Evolutionary conservation across 306 rosid genomes (phyloP).

Genomic region (Prunus campanulata): DNA sequence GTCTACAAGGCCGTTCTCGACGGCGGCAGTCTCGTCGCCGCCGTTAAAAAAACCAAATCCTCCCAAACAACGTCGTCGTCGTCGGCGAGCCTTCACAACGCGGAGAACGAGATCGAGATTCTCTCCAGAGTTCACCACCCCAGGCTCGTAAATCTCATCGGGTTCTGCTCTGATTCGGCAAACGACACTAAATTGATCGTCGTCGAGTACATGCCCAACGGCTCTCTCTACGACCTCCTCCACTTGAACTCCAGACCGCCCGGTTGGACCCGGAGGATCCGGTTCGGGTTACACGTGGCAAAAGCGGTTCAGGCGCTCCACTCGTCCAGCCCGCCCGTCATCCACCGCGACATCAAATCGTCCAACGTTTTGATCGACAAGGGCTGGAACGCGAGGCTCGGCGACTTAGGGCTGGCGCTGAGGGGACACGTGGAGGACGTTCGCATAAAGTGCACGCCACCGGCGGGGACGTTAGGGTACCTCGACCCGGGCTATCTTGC

Average conservation of each 20-base stretch:
- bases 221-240: slow-evolving; percentile 69
- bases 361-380: slow-evolving; percentile 73
- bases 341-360: slow-evolving; percentile 82
- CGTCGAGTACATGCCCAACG: slow-evolving; percentile 87
- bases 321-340: slow-evolving; percentile 77
- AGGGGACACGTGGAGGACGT: slow-evolving; percentile 93
- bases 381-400: slow-evolving; percentile 60
- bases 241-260: slow-evolving; percentile 55
- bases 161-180: slow-evolving; percentile 46
- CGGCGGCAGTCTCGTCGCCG: slow-evolving; percentile 58
- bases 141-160: slow-evolving; percentile 75
- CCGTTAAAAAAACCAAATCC: slow-evolving; percentile 59
- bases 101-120: slow-evolving; percentile 90
- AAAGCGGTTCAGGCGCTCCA: slow-evolving; percentile 62
- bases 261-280: slow-evolving; percentile 59
- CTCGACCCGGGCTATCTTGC: slow-evolving; percentile 87
- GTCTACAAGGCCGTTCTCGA: slow-evolving; percentile 73
- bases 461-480: slow-evolving; percentile 93
- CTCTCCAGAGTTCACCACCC: slow-evolving; percentile 58
- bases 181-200: slow-evolving; percentile 45
- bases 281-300: slow-evolving; percentile 62
- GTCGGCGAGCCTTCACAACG: slow-evolving; percentile 8
- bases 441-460: slow-evolving; percentile 73
- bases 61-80: slow-evolving; percentile 16
- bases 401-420: slow-evolving; percentile 76